A percentile compares a stretch with the other conserved stretches of the same genome.
phyloP scores from a whole-genome alignment of 805 yeast species.

The Torulaspora microellipsoides region DNA sequence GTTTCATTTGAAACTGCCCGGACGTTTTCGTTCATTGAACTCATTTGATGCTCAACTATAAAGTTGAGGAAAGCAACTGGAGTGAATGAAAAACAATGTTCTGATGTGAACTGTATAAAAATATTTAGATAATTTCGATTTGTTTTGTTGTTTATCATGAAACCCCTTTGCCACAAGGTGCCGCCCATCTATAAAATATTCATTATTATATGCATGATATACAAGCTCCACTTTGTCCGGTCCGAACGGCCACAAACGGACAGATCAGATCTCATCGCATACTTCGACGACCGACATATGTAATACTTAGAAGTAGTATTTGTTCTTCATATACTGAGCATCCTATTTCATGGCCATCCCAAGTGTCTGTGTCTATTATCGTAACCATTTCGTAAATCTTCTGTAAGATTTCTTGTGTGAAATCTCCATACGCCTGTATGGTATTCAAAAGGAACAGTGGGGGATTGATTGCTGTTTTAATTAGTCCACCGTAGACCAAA shows the following conservation, averaged over 20 bases:
- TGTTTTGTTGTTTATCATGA: neutral
- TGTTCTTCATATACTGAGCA: constrained; percentile 8
- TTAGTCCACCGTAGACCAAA: constrained; percentile 8
- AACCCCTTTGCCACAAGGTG: constrained; percentile 3
- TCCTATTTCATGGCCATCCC: constrained; percentile 7
- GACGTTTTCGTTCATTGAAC: no score
- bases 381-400: constrained; percentile 7
- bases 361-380: constrained; percentile 4
- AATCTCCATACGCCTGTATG: constrained; percentile 10
- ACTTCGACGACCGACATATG: neutral
- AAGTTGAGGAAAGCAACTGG: no score
- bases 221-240: no score
- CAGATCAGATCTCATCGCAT: no score
- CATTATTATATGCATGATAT: no score
- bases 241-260: no score
- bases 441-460: constrained; percentile 10
- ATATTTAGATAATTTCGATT: no score
- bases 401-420: constrained; percentile 10
- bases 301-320: constrained; percentile 7
- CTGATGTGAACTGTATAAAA: no score
- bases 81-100: no score
- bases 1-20: neutral
- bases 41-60: no score
- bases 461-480: constrained; percentile 8
- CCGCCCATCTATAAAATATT: neutral